phyloP scores from a whole-genome alignment of 805 yeast genomes.

The Teunomyces aglyptinius region DNA sequence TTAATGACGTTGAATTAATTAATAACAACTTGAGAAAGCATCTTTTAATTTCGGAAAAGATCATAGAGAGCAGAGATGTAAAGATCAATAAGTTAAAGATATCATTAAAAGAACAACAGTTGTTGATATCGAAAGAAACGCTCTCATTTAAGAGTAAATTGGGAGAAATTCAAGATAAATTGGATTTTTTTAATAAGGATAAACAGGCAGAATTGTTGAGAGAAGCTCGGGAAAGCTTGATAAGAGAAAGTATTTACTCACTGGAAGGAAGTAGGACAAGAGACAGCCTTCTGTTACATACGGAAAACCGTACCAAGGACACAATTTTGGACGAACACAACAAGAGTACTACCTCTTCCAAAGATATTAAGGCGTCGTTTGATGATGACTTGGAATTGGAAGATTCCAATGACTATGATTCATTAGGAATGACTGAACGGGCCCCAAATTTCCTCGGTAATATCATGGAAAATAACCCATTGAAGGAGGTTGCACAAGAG shows the following conservation, averaged over 20 bases:
- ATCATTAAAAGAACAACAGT: constrained; percentile 50
- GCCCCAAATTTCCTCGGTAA: not conserved
- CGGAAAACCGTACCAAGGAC: constrained; percentile 13
- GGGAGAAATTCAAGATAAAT: constrained; percentile 22
- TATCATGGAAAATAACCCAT: not conserved
- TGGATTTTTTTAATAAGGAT: constrained; percentile 11
- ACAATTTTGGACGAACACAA: constrained; percentile 9
- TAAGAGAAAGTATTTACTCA: constrained; percentile 15
- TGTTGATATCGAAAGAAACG: constrained; percentile 47
- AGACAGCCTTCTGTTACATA: constrained; percentile 12
- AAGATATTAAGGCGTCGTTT: not conserved
- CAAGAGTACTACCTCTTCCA: not conserved
- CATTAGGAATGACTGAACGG: not conserved
- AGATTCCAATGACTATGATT: not conserved
- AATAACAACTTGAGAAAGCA: constrained; percentile 58
- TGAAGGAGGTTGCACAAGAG: not conserved
- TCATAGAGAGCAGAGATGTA: constrained; percentile 55
- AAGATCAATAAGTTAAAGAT: constrained; percentile 55
- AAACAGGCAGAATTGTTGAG: constrained; percentile 13
- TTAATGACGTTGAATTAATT: constrained; percentile 61
- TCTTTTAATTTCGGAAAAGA: constrained; percentile 50
- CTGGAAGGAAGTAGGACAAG: constrained; percentile 13
- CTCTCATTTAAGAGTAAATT: constrained; percentile 48
- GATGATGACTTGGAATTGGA: not conserved
- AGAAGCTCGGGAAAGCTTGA: constrained; percentile 12